Percentiles rank a stretch among this genome's conserved stretches.
phyloP scores from a whole-genome alignment of 2,329 filamentous ascomycete species.

The Coniella vitis region DNA sequence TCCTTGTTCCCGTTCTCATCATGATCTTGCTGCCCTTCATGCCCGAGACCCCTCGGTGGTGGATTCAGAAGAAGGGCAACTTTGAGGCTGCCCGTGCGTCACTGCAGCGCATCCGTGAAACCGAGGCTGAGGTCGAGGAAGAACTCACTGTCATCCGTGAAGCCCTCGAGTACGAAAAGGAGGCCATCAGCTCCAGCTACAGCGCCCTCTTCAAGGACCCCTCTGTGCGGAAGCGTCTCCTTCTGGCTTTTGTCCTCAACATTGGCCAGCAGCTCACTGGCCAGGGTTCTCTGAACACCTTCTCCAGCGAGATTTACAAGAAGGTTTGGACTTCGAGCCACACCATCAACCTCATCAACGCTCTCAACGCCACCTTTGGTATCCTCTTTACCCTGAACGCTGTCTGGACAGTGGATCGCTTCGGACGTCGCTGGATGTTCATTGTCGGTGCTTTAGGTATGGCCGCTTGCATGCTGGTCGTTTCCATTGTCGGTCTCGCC shows the following conservation, averaged over 20 bases:
- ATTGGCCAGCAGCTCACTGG: slow-evolving; percentile 66
- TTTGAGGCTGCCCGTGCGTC: slow-evolving; percentile 53
- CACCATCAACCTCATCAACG: slow-evolving; percentile 66
- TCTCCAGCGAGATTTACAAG: slow-evolving; percentile 68
- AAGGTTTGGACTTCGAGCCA: slow-evolving; percentile 54
- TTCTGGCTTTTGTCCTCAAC: slow-evolving; percentile 60
- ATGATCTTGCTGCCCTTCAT: slow-evolving; percentile 56
- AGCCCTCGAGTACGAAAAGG: slow-evolving; percentile 65
- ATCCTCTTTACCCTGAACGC: slow-evolving; percentile 69
- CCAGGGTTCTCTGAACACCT: slow-evolving; percentile 66
- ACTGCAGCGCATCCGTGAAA: slow-evolving; percentile 54
- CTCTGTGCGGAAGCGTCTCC: slow-evolving; percentile 59
- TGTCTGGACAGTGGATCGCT: slow-evolving; percentile 66
- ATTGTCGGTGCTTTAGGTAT: slow-evolving; percentile 63
- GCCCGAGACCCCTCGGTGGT: slow-evolving; percentile 63
- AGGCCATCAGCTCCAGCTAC: slow-evolving; percentile 58
- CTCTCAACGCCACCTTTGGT: slow-evolving; percentile 64
- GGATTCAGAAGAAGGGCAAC: slow-evolving; percentile 53
- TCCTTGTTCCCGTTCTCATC: slow-evolving; percentile 59
- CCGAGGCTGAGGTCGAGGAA: slow-evolving; percentile 58
- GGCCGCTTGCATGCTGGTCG: slow-evolving; percentile 63
- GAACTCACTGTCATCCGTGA: slow-evolving; percentile 60
- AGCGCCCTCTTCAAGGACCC: slow-evolving; percentile 62
- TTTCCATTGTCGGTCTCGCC: slow-evolving; percentile 33
- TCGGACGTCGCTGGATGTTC: slow-evolving; percentile 63